Evolutionary conservation across 371 early-diverging fungal species (phyloP), one percentile per base, ranked within the genome.

Genomic region (Apophysomyces trapeziformis): DNA sequence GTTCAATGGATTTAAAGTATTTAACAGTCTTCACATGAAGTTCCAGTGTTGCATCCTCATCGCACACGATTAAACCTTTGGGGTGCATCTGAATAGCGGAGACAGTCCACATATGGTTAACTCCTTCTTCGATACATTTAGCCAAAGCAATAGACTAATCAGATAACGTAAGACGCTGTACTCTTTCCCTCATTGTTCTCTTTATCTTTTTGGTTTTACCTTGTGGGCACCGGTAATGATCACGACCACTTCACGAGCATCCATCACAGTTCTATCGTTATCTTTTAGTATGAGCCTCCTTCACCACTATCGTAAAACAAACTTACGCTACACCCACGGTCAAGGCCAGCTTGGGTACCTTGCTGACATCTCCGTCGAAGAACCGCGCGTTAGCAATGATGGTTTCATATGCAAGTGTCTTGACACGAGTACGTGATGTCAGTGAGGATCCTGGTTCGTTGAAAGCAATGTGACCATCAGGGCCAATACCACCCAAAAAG

Each of bases 101-200:
- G 63, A 93, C 92, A 4, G 94, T 93, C 92, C 92, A 93, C 93
- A 93, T 93, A 78, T 92, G 92, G 79, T 92, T 92, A 68, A 93
- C 91, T 38, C 84, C 86, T 61, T 90, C 91, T 75, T 93, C 94
- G 58, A 93, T 92, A 76, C 93, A 93, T 75, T 92, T 91, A 63
- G 91, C 90, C 67, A 92, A 73, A 7, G 92, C 92, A 58, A 91
- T 76, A 63, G 90, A 88, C 73, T 93, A 65, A 21, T 38, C 21
- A 13, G 21, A 58, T 60, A 18, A 38, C 32, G 37, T 46, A 39
- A 62, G 26, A 38, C 32, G 32, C 2, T 26, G 3, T 26, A 2
- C 32, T 2, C 32, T 26, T 26, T 26, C 32, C 32, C 32, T 18
- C 38, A 56, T 38, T 11, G 32, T 16, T n/a, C 7, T 58, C 13